Conservation (phyloP, 2,329 filamentous ascomycete genomes). For the Ascochyta koolunga region DNA sequence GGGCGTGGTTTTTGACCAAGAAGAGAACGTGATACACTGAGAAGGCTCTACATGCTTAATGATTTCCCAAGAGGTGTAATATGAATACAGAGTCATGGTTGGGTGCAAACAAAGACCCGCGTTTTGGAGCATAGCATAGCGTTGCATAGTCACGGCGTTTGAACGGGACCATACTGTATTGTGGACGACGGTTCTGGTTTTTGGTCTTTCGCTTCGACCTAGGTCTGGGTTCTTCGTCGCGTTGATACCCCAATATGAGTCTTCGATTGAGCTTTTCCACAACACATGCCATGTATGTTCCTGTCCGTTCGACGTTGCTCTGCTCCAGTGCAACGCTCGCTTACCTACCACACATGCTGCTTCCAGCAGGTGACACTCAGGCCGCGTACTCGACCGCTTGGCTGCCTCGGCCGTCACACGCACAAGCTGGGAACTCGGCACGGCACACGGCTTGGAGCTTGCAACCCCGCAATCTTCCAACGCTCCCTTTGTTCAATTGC, state of each 20-base stretch:
- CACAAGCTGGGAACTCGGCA: not conserved
- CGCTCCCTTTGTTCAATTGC: not conserved
- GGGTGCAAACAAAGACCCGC: conserved; percentile 37
- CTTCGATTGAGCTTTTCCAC: conserved; percentile 4
- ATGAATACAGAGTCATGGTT: conserved; percentile 39
- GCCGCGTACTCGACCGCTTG: not conserved
- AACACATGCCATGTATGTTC: not conserved
- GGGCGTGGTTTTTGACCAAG: conserved; percentile 35
- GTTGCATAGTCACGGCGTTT: conserved; percentile 35
- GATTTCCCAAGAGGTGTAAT: conserved; percentile 25
- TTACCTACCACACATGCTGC: not conserved
- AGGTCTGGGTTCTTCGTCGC: conserved; percentile 26
- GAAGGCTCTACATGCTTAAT: conserved; percentile 47
- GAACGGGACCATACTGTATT: conserved; percentile 4
- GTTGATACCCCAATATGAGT: conserved; percentile 32
- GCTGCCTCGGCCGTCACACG: conserved; percentile 1
- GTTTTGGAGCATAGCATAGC: conserved; percentile 24
- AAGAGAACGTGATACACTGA: conserved; percentile 37
- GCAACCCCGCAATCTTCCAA: not conserved
- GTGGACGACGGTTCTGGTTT: conserved; percentile 6
- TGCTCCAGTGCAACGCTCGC: not conserved
- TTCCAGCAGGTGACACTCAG: not conserved
- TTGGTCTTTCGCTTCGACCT: conserved; percentile 14
- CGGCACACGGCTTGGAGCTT: not conserved
- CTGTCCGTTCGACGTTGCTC: not conserved